Evolutionary conservation across 169 alveolate genomes (phyloP), one percentile per base, ranked within the genome.

Genomic region (Theileria parva): DNA sequence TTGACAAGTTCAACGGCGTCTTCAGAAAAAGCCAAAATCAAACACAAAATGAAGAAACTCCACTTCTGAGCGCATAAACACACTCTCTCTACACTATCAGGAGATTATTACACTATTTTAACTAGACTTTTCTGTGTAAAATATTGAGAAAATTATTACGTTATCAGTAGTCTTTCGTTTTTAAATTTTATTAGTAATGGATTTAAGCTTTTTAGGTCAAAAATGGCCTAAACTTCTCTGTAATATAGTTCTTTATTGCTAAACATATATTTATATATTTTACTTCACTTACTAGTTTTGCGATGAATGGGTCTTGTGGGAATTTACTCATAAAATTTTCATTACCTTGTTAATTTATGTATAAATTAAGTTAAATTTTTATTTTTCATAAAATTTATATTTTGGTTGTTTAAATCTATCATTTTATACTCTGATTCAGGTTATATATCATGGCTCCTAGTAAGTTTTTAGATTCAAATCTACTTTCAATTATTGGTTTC

Each of bases 1-100:
- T 44, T 13, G 57, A 21, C 34, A 37, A 51, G 59, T 73, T 59
- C 59, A 73, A 73, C 23, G 19, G 37, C 53, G 57, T 73, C 30
- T 73, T 59, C 57, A 73, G 44, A 25, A 73, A 73, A 53, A 59
- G 25, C 15, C 53, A 73, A 37, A 32, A 9, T 9, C 44, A 19
- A n/a, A 27, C 32, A 17, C 64, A 68, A 37, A 23, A 5, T 68
- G 64, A 25, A 23, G 77, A 44, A 17, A 68, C 64, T 30, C 77
- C 71, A 7, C 44, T 63, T 17, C 2, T 63, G 71, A 63, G 71
- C 19, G 71, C 71, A 1, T 63, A 30, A 63, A 5, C 13, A 59
- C 3, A 25, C 28, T 9, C 11, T 55, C 3, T 8, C 17, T 44
- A 11, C 53, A 44, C 8, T 44, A 44, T 44, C 53, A 11, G 53